Conservation (phyloP, 2,329 filamentous ascomycete species). For the Ceratocystis destructans region DNA sequence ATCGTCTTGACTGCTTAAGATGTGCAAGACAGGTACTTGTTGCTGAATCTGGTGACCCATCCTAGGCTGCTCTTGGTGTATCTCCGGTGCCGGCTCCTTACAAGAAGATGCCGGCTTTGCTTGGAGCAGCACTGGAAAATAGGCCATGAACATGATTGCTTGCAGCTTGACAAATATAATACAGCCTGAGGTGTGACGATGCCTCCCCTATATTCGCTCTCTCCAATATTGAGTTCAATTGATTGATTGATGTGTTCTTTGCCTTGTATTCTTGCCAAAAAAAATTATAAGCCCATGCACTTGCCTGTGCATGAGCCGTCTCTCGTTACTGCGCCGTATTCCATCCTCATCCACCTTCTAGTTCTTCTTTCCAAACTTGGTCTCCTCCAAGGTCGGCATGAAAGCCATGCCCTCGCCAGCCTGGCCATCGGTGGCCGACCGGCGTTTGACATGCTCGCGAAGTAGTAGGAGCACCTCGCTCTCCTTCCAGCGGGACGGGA, state of each 20-base stretch:
- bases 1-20: too few relatives aligned
- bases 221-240: background rate
- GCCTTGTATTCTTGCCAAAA: background rate
- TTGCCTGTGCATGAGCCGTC: background rate
- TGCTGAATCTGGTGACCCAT: too few relatives aligned
- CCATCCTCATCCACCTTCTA: background rate
- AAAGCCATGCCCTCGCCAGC: conserved; percentile 40
- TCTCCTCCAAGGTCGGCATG: conserved; percentile 36
- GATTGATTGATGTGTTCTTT: background rate
- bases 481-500: conserved; percentile 71
- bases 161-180: background rate
- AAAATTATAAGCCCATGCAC: background rate
- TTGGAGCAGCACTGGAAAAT: background rate
- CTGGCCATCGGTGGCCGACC: conserved; percentile 33
- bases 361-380: conserved; percentile 10
- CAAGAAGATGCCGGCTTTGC: background rate
- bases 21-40: too few relatives aligned
- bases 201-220: background rate
- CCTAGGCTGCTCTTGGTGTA: too few relatives aligned
- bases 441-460: conserved; percentile 60
- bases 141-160: background rate
- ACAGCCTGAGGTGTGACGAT: background rate
- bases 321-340: background rate
- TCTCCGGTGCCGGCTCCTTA: too few relatives aligned
- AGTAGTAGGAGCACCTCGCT: conserved; percentile 67